Percentiles rank a stretch among this genome's conserved stretches.
These are phyloP conservation scores for Boletus reticuloceps DNA, from an alignment of 768 basidiomycete genomes.

Conservation along the genomic window DNA sequence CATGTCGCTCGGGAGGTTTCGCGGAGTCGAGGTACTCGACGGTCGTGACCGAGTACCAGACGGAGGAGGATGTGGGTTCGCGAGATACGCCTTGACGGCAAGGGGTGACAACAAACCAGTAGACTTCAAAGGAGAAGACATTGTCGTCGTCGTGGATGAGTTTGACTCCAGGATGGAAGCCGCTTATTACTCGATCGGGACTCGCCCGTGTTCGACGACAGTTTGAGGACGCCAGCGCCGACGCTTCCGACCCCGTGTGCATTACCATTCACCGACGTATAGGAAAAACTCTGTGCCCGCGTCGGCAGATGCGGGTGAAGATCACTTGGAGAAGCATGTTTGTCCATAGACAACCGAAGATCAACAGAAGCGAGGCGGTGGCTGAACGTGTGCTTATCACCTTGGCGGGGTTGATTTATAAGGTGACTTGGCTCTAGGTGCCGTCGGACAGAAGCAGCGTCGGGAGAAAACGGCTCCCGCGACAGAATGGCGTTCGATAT, in stretches of 20 bases:
- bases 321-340: constrained; percentile 24
- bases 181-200: constrained; percentile 5
- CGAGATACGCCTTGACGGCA: background rate
- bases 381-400: constrained; percentile 10
- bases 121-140: background rate
- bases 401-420: constrained; percentile 9
- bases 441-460: constrained; percentile 5
- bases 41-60: background rate
- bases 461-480: constrained; percentile 1
- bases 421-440: constrained; percentile 1
- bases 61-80: background rate
- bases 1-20: background rate
- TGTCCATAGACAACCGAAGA: constrained; percentile 10
- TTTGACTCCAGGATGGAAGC: constrained; percentile 19
- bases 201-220: constrained; percentile 5
- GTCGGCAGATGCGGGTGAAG: constrained; percentile 8
- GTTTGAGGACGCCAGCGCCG: background rate
- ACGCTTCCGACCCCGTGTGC: constrained; percentile 6
- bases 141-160: constrained; percentile 2
- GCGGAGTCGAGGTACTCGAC: background rate
- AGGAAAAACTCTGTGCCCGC: constrained; percentile 13
- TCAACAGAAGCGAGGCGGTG: constrained; percentile 19
- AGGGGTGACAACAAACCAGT: background rate
- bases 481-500: constrained; percentile 8
- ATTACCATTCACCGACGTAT: background rate